A percentile compares a stretch with the other conserved stretches of the same genome.
These are phyloP conservation scores for Phanerodontia chrysosporium DNA, from an alignment of 768 basidiomycete species.

Conservation along the genomic window DNA sequence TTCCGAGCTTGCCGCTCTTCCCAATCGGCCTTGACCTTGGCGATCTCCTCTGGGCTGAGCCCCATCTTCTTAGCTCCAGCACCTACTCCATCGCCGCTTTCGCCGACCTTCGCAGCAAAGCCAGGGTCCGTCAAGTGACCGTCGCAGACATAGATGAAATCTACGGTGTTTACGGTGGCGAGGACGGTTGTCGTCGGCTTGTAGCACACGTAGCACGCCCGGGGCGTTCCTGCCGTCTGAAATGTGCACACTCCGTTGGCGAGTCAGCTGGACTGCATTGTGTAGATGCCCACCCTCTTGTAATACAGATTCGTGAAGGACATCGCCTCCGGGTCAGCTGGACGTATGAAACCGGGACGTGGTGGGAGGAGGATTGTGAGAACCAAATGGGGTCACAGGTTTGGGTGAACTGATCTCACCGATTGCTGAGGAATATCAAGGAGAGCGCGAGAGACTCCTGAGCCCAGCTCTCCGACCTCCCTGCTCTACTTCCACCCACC, in stretches of 20 bases:
- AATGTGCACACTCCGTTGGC: constrained; percentile 4
- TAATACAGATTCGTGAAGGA: constrained; percentile 84
- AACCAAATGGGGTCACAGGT: constrained; percentile 1
- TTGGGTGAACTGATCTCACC: constrained; percentile 11
- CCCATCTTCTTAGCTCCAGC: constrained; percentile 33
- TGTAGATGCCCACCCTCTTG: constrained; percentile 60
- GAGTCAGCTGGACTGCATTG: constrained; percentile 9
- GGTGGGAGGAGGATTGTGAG: constrained; percentile 12
- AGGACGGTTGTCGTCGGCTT: constrained; percentile 81
- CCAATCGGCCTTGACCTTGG: constrained; percentile 76
- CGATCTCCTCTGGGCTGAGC: constrained; percentile 66
- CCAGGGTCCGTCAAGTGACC: constrained; percentile 76
- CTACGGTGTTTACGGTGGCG: constrained; percentile 75
- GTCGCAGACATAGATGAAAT: constrained; percentile 84
- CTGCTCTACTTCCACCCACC: constrained; percentile 19
- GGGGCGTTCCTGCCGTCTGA: constrained; percentile 74
- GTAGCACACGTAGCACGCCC: constrained; percentile 75
- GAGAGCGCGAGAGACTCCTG: neutral
- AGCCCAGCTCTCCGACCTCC: neutral
- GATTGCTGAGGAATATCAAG: constrained; percentile 12
- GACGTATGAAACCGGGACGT: constrained; percentile 11
- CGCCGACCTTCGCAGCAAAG: constrained; percentile 55
- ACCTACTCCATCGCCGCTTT: constrained; percentile 29
- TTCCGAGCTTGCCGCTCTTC: constrained; percentile 67
- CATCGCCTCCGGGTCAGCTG: constrained; percentile 36